Evolutionary conservation across 2,329 filamentous ascomycete species (phyloP).

Genomic region (Penicillium sp.): DNA sequence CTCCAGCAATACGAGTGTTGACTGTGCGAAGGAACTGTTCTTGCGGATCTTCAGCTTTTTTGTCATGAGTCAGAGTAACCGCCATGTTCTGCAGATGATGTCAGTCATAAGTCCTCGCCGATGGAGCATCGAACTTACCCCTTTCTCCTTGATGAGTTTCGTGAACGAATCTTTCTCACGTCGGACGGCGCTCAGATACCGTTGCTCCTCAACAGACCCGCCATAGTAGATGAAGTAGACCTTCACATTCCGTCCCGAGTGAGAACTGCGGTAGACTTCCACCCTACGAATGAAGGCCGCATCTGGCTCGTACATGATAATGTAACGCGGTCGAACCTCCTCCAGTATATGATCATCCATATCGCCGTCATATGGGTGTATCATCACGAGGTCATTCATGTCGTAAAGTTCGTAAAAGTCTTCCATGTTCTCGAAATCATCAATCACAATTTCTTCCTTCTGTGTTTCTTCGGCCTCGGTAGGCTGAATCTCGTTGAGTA

Average conservation of each 20-base stretch:
- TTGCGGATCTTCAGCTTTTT: slow-evolving; percentile 73
- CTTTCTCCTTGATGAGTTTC: slow-evolving; percentile 88
- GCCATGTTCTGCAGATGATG: slow-evolving; percentile 65
- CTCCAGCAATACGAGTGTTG: slow-evolving; percentile 94
- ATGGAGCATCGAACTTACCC: slow-evolving; percentile 44
- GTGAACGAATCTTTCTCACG: slow-evolving; percentile 96
- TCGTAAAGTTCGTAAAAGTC: slow-evolving; percentile 89
- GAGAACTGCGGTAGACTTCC: slow-evolving; percentile 93
- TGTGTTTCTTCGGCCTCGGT: slow-evolving; percentile 72
- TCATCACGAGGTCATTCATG: slow-evolving; percentile 80
- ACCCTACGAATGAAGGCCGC: slow-evolving; percentile 90
- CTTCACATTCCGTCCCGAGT: slow-evolving; percentile 80
- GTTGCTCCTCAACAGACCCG: slow-evolving; percentile 90
- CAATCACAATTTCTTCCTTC: slow-evolving; percentile 65
- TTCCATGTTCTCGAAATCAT: slow-evolving; percentile 87
- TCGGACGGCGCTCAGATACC: slow-evolving; percentile 84
- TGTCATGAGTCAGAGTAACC: slow-evolving; percentile 74
- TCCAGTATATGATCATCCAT: slow-evolving; percentile 96
- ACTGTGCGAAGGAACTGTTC: slow-evolving; percentile 91
- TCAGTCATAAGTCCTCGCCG: slow-evolving; percentile 10
- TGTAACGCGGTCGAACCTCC: slow-evolving; percentile 86
- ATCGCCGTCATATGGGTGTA: slow-evolving; percentile 93
- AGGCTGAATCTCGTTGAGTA: slow-evolving; percentile 80
- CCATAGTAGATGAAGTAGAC: slow-evolving; percentile 98
- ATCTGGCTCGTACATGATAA: slow-evolving; percentile 98